phyloP scores from a whole-genome alignment of 2,329 filamentous ascomycete genomes.

The Massarina eburnea region DNA sequence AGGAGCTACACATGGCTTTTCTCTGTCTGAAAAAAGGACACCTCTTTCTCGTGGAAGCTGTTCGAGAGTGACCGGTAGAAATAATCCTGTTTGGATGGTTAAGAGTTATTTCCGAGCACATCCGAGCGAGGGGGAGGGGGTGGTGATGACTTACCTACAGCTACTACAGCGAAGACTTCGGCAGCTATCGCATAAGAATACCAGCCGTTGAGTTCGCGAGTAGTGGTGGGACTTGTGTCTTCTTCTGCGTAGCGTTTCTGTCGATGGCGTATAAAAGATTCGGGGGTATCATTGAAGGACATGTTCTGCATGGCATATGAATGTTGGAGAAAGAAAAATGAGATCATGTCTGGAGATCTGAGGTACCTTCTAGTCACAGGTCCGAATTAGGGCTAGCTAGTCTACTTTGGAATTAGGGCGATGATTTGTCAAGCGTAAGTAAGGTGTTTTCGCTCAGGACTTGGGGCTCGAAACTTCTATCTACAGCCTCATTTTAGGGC shows the following conservation, averaged over 20 bases:
- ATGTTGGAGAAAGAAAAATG: no score
- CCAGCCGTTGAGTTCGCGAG: constrained; percentile 81
- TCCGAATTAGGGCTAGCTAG: no score
- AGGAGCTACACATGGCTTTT: constrained; percentile 68
- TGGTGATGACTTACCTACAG: constrained; percentile 62
- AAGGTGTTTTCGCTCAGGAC: no score
- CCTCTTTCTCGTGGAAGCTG: constrained; percentile 87
- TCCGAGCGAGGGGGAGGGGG: background rate
- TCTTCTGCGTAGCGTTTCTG: constrained; percentile 29
- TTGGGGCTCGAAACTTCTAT: no score
- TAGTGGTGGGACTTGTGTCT: constrained; percentile 71
- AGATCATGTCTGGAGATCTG: no score
- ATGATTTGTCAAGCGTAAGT: no score
- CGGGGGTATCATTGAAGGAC: constrained; percentile 19
- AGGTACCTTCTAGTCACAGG: no score
- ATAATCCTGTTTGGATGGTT: constrained; percentile 64
- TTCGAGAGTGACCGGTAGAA: constrained; percentile 89
- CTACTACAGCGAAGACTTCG: constrained; percentile 91
- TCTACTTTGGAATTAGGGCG: no score
- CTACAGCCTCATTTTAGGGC: no score
- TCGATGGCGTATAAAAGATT: constrained; percentile 2
- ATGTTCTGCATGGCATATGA: constrained; percentile 4
- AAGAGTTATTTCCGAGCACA: background rate
- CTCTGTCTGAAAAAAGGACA: constrained; percentile 74
- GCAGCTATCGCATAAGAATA: constrained; percentile 89